A percentile compares a stretch with the other conserved stretches of the same genome.
These are phyloP conservation scores for Stephanocyclus meneghinianus DNA, from an alignment of 352 stramenopile species.

Conservation along the genomic window DNA sequence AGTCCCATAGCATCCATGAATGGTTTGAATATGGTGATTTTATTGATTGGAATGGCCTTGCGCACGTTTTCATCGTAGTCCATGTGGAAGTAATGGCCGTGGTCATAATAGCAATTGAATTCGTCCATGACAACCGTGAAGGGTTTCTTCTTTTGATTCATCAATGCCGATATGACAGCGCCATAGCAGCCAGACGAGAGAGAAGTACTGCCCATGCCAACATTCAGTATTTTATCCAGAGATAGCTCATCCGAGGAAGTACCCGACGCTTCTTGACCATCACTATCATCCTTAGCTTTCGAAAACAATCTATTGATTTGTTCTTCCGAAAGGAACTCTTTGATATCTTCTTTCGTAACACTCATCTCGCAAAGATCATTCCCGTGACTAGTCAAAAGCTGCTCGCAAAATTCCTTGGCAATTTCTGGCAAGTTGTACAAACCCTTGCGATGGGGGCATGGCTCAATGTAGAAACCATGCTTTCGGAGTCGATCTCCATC, in stretches of 20 bases:
- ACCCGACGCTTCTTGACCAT: constrained; percentile 1
- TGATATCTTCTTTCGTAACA: constrained; percentile 38
- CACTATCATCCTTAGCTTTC: constrained; percentile 27
- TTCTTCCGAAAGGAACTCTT: constrained; percentile 59
- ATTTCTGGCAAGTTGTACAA: constrained; percentile 76
- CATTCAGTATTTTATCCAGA: constrained; percentile 56
- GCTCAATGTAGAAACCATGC: constrained; percentile 68
- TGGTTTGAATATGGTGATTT: constrained; percentile 75
- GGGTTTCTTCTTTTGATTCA: constrained; percentile 68
- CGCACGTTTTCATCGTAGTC: constrained; percentile 68
- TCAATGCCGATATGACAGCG: constrained; percentile 60
- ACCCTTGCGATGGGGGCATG: constrained; percentile 48
- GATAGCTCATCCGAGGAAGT: constrained; percentile 23
- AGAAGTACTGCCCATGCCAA: constrained; percentile 43
- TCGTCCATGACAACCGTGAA: constrained; percentile 77
- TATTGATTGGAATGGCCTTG: constrained; percentile 65
- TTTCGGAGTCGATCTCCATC: constrained; percentile 69
- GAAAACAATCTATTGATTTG: constrained; percentile 53
- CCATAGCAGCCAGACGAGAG: constrained; percentile 67
- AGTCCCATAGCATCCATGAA: constrained; percentile 65
- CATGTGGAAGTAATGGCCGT: constrained; percentile 78
- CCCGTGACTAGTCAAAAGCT: constrained; percentile 58
- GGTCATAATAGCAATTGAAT: constrained; percentile 77
- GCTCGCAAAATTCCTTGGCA: constrained; percentile 59
- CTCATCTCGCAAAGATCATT: constrained; percentile 53